Conservation (phyloP, 805 yeast genomes). For the Danielia oregonensis region DNA sequence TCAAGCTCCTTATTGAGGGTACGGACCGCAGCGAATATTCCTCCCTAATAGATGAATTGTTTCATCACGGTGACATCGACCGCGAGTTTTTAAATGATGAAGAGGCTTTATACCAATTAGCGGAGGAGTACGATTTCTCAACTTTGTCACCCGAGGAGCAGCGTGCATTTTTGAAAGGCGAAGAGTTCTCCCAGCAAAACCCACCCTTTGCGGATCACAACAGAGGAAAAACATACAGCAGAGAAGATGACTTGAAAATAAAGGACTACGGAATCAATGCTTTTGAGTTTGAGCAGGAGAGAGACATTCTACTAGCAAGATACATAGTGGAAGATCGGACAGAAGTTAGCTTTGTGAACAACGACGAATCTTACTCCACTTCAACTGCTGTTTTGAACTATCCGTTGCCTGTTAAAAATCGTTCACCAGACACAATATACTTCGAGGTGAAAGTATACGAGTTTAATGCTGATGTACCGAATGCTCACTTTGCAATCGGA, state of each 20-base stretch:
- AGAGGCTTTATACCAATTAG: constrained; percentile 30
- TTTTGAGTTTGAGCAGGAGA: constrained; percentile 38
- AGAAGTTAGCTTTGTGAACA: constrained; percentile 33
- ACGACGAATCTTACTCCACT: constrained; percentile 37
- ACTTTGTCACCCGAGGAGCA: constrained; percentile 41
- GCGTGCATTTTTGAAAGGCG: constrained; percentile 29
- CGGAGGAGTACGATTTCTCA: constrained; percentile 35
- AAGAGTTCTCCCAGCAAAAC: constrained; percentile 27
- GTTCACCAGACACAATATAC: constrained; percentile 47
- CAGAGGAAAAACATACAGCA: constrained; percentile 31
- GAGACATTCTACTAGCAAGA: constrained; percentile 26
- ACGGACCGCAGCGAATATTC: background rate
- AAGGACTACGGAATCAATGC: constrained; percentile 38
- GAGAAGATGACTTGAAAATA: constrained; percentile 26
- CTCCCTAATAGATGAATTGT: constrained; percentile 8
- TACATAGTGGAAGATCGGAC: constrained; percentile 38
- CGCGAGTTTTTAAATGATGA: constrained; percentile 39
- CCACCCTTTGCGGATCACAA: constrained; percentile 31
- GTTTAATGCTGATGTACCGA: constrained; percentile 23
- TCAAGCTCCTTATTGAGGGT: background rate
- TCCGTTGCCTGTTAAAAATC: constrained; percentile 34
- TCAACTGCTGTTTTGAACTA: constrained; percentile 38
- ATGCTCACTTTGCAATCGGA: constrained; percentile 60
- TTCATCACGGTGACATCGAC: constrained; percentile 23
- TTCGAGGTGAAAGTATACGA: constrained; percentile 53